Evolutionary conservation across 345 rosid species (phyloP).

Genomic region (Syzygium aromaticum): DNA sequence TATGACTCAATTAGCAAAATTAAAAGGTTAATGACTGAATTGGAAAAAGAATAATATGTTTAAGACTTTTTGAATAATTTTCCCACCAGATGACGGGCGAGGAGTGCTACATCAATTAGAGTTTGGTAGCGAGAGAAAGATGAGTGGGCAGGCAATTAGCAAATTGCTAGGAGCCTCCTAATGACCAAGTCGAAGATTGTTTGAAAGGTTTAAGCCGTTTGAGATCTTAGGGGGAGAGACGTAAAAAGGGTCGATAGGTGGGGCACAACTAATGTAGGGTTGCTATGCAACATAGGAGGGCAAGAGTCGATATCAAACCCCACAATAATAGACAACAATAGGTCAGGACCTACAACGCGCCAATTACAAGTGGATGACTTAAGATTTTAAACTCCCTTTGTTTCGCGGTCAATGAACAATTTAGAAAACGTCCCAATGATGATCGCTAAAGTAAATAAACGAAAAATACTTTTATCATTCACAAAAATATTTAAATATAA

Average conservation of each 20-base stretch:
- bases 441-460: accelerated
- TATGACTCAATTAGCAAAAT: too few relatives aligned
- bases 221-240: background rate
- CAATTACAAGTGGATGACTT: background rate
- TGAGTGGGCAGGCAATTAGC: background rate
- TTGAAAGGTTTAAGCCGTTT: background rate
- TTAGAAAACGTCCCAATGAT: accelerated
- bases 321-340: background rate
- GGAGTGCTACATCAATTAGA: background rate
- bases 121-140: background rate
- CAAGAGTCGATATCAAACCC: background rate
- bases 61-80: too few relatives aligned
- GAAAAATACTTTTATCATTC: background rate
- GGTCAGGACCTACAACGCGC: background rate
- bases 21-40: too few relatives aligned
- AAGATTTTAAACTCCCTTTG: background rate
- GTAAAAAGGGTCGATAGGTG: too few relatives aligned
- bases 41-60: too few relatives aligned
- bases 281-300: background rate
- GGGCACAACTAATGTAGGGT: background rate
- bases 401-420: background rate
- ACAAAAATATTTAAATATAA: background rate
- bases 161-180: background rate
- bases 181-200: background rate
- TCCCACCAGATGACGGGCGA: background rate